Base-by-base conservation (phyloP, 2,329 filamentous ascomycete species). In the Diplocarpon mali region DNA sequence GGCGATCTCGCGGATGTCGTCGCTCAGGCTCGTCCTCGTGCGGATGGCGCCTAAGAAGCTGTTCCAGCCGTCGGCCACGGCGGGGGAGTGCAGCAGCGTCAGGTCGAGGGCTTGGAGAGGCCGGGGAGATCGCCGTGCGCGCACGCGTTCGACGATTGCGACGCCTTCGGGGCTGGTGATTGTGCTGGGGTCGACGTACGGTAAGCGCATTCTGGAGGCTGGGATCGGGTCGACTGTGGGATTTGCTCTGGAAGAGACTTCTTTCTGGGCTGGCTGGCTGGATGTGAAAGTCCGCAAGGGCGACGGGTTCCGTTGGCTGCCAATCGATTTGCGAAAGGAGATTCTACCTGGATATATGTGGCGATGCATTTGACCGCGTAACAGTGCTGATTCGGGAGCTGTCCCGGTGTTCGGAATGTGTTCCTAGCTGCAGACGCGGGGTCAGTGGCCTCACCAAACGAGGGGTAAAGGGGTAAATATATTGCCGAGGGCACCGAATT, bases 31-130 rank as follows among this genome's bases (percentile, higher is more conserved):
- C 2, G 75, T 74, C 51, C 65, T 65, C 35, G 74, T 77, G 51
- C 78, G 72, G 29, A 81, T 63, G 20, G 76, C 76, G 47, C 78
- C 79, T 10, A 85, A 70, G 61, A 85, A 80, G 10, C 68, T 65
- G 67, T 84, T 85, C 78, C 80, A 85, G 42, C n/a, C n/a, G n/a
- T n/a, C n/a, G n/a, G n/a, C n/a, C n/a, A n/a, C n/a, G n/a, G n/a
- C n/a, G n/a, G n/a, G n/a, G n/a, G n/a, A n/a, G n/a, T n/a, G n/a
- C n/a, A n/a, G 85, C 85, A 90, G 75, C 2, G 85, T 71, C 2
- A 86, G 74, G 61, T 90, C 85, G 13, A 90, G 75, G 0, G 80
- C 65, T 48, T 85, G 82, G 15, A 90, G 73, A 2, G 81, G 80
- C 1, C 83, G 77, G 0, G 83, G 82, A 2, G 69, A 65, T 16